Conservation (phyloP, 805 yeast genomes). For the Wickerhamomyces queroliae region DNA sequence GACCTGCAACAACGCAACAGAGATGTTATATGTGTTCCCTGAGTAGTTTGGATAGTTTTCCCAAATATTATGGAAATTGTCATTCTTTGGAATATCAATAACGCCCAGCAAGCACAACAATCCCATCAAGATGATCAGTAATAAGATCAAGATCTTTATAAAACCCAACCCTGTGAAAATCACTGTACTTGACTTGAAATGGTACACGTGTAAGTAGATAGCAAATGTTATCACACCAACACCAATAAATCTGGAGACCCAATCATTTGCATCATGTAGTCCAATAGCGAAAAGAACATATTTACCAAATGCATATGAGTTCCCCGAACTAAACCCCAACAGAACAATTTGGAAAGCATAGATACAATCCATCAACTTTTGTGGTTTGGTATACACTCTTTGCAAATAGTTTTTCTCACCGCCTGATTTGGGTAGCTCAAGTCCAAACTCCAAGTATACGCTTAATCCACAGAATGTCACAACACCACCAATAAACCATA, state of each 20-base stretch:
- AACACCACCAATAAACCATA: conserved; percentile 61
- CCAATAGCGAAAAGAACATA: conserved; percentile 43
- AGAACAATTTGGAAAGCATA: conserved; percentile 50
- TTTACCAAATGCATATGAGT: conserved; percentile 60
- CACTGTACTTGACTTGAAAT: conserved; percentile 43
- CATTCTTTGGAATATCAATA: conserved; percentile 21
- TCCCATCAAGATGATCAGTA: conserved; percentile 45
- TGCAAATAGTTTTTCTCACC: conserved; percentile 67
- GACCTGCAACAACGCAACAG: conserved; percentile 53
- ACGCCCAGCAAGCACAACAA: conserved; percentile 31
- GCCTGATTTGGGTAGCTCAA: conserved; percentile 59
- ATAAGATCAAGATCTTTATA: conserved; percentile 44
- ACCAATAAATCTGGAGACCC: conserved; percentile 40
- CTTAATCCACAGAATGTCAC: conserved; percentile 49
- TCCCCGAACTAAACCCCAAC: conserved; percentile 57
- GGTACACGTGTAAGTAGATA: conserved; percentile 39
- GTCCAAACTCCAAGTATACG: conserved; percentile 60
- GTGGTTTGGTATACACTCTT: conserved; percentile 49
- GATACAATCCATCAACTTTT: conserved; percentile 42
- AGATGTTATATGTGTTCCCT: conserved; percentile 39
- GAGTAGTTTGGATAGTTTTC: conserved; percentile 32
- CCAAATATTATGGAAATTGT: conserved; percentile 34
- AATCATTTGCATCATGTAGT: conserved; percentile 27
- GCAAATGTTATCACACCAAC: conserved; percentile 41
- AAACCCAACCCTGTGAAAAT: conserved; percentile 51